phyloP scores from a whole-genome alignment of 2,329 filamentous ascomycete genomes.

The Penicillium sp. region DNA sequence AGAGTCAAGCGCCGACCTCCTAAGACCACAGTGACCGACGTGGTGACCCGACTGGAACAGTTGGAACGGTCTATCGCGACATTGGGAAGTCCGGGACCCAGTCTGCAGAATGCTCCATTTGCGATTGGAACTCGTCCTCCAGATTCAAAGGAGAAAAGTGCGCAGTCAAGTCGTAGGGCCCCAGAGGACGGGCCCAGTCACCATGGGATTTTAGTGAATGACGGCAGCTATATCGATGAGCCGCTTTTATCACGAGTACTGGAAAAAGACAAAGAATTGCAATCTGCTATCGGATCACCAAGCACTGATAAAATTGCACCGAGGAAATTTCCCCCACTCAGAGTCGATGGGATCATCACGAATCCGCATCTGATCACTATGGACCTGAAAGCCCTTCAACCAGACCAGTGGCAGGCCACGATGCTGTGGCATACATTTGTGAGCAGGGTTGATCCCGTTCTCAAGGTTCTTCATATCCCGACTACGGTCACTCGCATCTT shows the following conservation, averaged over 20 bases:
- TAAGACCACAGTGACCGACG: constrained; percentile 16
- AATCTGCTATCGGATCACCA: constrained; percentile 20
- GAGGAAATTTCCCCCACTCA: constrained; percentile 12
- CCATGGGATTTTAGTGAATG: constrained; percentile 22
- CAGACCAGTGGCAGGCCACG: constrained; percentile 24
- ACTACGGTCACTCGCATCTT: constrained; percentile 27
- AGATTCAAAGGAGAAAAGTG: not conserved
- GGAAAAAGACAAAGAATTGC: constrained; percentile 28
- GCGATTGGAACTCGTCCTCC: not conserved
- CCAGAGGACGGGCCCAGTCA: not conserved
- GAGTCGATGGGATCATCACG: constrained; percentile 23
- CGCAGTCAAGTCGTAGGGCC: not conserved
- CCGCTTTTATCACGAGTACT: constrained; percentile 25
- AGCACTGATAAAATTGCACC: not conserved
- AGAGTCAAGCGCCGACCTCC: constrained; percentile 20
- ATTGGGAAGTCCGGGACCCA: constrained; percentile 4
- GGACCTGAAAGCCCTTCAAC: constrained; percentile 17
- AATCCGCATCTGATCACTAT: constrained; percentile 15
- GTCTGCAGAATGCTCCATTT: not conserved
- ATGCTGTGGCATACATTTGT: constrained; percentile 31
- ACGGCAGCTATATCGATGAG: constrained; percentile 32
- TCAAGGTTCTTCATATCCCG: constrained; percentile 32
- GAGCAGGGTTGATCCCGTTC: constrained; percentile 26
- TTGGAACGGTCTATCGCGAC: constrained; percentile 23
- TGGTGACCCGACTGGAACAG: constrained; percentile 22